phyloP scores from a whole-genome alignment of 1,284 basidiomycete genomes.

The Cryptococcus amylolentus region DNA sequence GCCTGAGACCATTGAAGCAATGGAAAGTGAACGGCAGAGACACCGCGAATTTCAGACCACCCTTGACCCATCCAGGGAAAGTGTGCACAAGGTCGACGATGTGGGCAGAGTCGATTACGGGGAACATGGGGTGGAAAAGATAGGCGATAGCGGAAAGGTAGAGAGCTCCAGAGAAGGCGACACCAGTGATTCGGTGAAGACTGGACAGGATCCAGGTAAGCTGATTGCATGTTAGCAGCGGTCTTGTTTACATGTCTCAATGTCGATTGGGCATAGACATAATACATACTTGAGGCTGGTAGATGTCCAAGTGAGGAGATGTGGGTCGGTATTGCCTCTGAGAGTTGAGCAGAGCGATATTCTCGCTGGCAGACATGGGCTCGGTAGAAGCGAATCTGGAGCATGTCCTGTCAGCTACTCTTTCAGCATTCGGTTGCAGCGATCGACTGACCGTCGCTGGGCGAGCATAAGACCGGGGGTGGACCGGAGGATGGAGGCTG shows the following conservation, averaged over 20 bases:
- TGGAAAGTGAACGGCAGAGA: conserved; percentile 88
- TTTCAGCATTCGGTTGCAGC: background rate
- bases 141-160: conserved; percentile 88
- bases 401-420: background rate
- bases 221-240: conserved; percentile 10
- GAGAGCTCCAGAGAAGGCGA: conserved; percentile 71
- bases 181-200: conserved; percentile 78
- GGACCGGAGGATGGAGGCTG: conserved; percentile 24
- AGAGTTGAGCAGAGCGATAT: conserved; percentile 64
- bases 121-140: conserved; percentile 70
- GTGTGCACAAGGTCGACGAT: conserved; percentile 65
- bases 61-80: conserved; percentile 71
- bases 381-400: conserved; percentile 29
- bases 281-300: conserved; percentile 74
- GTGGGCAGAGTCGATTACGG: conserved; percentile 63
- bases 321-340: conserved; percentile 81
- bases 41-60: conserved; percentile 67
- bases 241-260: too few species aligned
- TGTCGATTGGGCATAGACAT: background rate
- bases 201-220: conserved; percentile 82
- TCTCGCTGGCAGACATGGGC: conserved; percentile 32
- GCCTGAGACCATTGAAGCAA: conserved; percentile 82
- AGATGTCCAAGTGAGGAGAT: conserved; percentile 92
- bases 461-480: conserved; percentile 22
- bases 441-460: conserved; percentile 20